Conservation (phyloP, 805 yeast genomes). For the Spathaspora sp. region DNA sequence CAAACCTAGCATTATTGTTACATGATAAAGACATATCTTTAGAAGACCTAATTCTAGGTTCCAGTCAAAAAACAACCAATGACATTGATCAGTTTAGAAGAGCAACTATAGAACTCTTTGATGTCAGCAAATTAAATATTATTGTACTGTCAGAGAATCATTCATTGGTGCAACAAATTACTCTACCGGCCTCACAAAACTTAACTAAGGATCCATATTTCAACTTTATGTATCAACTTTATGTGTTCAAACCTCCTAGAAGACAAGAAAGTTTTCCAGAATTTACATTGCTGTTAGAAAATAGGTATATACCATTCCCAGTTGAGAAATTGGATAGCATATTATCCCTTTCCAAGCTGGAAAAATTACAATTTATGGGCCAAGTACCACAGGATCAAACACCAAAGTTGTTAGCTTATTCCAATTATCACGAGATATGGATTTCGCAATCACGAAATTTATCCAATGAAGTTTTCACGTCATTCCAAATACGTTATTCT, state of each 20-base stretch:
- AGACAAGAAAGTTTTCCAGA: neutral
- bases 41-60: slow-evolving; percentile 10
- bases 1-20: slow-evolving; percentile 35
- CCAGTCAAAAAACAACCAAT: slow-evolving; percentile 1
- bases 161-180: neutral
- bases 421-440: slow-evolving; percentile 50
- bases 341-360: slow-evolving; percentile 20
- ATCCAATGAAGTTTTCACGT: slow-evolving; percentile 30
- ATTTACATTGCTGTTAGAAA: slow-evolving; percentile 22
- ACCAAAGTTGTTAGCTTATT: slow-evolving; percentile 30
- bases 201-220: slow-evolving; percentile 35
- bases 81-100: slow-evolving; percentile 2
- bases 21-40: slow-evolving; percentile 16
- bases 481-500: slow-evolving; percentile 22
- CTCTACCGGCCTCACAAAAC: slow-evolving; percentile 3
- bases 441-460: slow-evolving; percentile 23
- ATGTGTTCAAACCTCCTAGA: slow-evolving; percentile 1
- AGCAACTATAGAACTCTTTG: slow-evolving; percentile 8
- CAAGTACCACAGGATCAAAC: slow-evolving; percentile 5
- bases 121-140: slow-evolving; percentile 7
- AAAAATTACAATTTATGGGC: slow-evolving; percentile 9
- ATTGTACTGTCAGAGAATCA: slow-evolving; percentile 4
- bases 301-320: slow-evolving; percentile 32
- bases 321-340: slow-evolving; percentile 22
- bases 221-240: slow-evolving; percentile 36